Conservation (phyloP, 148 eudicot genomes). For the Vaccinium darrowii region DNA sequence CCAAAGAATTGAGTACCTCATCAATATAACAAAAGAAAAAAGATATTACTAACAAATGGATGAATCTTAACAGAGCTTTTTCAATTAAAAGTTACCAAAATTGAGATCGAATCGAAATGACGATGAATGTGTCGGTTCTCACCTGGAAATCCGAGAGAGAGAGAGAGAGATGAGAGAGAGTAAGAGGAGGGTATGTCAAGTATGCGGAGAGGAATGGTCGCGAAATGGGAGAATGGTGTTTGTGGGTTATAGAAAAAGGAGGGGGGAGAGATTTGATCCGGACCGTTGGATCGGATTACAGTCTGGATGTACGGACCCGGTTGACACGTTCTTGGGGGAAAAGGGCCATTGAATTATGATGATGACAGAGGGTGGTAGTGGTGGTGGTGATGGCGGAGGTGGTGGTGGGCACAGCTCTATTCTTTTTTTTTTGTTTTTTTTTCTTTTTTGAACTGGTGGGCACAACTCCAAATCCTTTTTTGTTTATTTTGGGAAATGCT, state of each 20-base stretch:
- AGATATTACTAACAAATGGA: neutral
- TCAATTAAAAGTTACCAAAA: neutral
- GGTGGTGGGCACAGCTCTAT: constrained; percentile 17
- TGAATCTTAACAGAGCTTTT: neutral
- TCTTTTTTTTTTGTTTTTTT: neutral
- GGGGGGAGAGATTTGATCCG: constrained; percentile 17
- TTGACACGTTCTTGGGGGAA: constrained; percentile 28
- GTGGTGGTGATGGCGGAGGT: neutral
- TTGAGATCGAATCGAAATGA: neutral
- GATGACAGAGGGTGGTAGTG: neutral
- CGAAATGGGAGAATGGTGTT: neutral
- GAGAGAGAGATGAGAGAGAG: neutral
- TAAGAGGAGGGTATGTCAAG: neutral
- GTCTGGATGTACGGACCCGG: constrained; percentile 32
- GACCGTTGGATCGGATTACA: constrained; percentile 42
- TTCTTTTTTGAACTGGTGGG: neutral
- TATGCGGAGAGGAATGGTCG: neutral
- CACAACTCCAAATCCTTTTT: neutral
- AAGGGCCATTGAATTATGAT: neutral
- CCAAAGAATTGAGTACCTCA: neutral
- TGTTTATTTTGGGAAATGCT: neutral
- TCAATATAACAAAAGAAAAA: neutral
- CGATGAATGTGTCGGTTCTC: neutral
- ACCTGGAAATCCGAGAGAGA: constrained; percentile 10
- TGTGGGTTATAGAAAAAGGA: constrained; percentile 17